These are phyloP conservation scores for Clarireedia sp. DNA, from an alignment of 2,329 filamentous ascomycete genomes.

Conservation along the genomic window DNA sequence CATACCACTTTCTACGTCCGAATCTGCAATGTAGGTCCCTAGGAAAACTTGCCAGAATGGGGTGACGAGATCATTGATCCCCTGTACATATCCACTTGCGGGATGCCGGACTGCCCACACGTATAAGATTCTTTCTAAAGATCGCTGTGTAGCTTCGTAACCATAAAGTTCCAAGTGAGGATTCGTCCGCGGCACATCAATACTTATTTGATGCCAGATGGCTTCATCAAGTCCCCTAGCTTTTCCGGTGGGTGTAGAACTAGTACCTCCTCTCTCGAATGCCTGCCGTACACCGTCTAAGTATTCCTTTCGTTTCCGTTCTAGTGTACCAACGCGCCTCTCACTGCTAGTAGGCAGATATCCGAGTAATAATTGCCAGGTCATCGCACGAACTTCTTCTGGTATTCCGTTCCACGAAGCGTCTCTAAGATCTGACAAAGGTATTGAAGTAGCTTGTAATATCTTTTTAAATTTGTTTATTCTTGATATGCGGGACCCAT, in stretches of 20 bases:
- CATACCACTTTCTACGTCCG: slow-evolving; percentile 88
- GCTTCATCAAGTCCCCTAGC: slow-evolving; percentile 77
- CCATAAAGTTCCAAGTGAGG: slow-evolving; percentile 91
- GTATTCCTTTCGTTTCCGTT: slow-evolving; percentile 94
- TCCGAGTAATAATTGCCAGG: slow-evolving; percentile 93
- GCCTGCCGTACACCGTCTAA: slow-evolving; percentile 77
- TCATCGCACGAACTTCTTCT: slow-evolving; percentile 92
- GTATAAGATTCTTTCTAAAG: slow-evolving; percentile 88
- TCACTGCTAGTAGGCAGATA: slow-evolving; percentile 97
- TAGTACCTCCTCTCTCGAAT: slow-evolving; percentile 56
- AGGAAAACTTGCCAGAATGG: slow-evolving; percentile 98
- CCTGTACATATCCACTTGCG: slow-evolving; percentile 95
- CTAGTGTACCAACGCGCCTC: slow-evolving; percentile 77
- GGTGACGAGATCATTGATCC: slow-evolving; percentile 95
- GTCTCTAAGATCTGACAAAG: slow-evolving; percentile 72
- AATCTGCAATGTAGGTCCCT: slow-evolving; percentile 88
- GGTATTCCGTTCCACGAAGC: slow-evolving; percentile 92
- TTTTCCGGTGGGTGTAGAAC: slow-evolving; percentile 36
- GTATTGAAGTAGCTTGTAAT: slow-evolving; percentile 83
- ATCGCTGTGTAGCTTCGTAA: slow-evolving; percentile 92
- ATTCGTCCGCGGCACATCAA: slow-evolving; percentile 93
- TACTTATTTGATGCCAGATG: slow-evolving; percentile 99
- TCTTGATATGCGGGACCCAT: slow-evolving; percentile 79
- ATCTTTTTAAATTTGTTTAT: slow-evolving; percentile 99
- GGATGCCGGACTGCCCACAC: slow-evolving; percentile 97